Base-by-base conservation (phyloP, 2,329 filamentous ascomycete species). In the Fusarium anthophilum region DNA sequence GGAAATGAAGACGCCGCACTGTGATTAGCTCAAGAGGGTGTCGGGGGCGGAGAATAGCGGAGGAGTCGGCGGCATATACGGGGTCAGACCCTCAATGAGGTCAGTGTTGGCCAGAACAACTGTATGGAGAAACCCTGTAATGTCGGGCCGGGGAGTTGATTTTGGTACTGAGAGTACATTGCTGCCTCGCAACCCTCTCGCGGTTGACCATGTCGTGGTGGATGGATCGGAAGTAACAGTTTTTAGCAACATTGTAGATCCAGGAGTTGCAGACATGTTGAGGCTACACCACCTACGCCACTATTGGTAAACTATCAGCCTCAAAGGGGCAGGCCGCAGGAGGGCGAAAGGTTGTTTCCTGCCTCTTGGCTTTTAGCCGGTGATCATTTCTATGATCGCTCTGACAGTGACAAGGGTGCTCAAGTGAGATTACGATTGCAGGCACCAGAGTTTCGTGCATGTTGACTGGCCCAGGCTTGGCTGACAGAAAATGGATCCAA, bases 121-220 rank as follows among this genome's bases (percentile, higher is more conserved):
- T 71, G 66, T 70, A 73, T 78, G 76, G 76, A 78, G 76, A 78
- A 78, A 54, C 75, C 76, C 68, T 74, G 72, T 28, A 51, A 63
- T 69, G 47, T 74, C 63, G 58, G 63, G 37, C 67, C 67, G 63
- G 71, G 63, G 67, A 41, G 51, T 55, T 44, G 53, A 35, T 56
- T 39, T 35, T 35, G 53, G 66, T 73, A 71, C 66, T n/a, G 26
- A 28, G 20, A 50, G 51, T 69, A 74, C 67, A 50, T 69, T 48
- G 32, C 47, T 50, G 55, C 57, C 47, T 64, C 47, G 51, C 48
- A 53, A 22, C 53, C 58, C 58, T 69, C 30, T 63, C 48, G 12
- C 66, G 30, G n/a, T 26, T 44, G 45, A 24, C 61, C 66, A 66
- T 70, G 58, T 58, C 45, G 51, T 61, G 38, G 39, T 65, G 67